Conservation (phyloP, 306 rosid genomes). For the Oemleria cerasiformis region DNA sequence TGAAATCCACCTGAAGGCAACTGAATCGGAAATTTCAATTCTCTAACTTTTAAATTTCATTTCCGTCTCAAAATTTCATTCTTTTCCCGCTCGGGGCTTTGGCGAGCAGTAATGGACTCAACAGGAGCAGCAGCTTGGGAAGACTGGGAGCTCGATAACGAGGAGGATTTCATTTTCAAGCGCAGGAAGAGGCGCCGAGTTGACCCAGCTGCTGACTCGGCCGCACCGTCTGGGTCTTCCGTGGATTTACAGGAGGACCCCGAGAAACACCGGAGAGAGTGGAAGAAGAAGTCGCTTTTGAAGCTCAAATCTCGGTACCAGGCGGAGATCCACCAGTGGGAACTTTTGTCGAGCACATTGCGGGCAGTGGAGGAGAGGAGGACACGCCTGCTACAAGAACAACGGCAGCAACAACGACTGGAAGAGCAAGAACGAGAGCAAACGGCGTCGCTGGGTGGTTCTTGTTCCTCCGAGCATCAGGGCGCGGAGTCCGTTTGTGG, state of each 20-base stretch:
- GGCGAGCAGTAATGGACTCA: slow-evolving; percentile 29
- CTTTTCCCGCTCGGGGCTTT: slow-evolving; percentile 14
- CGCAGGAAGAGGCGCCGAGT: slow-evolving; percentile 48
- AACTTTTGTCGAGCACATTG: slow-evolving; percentile 49
- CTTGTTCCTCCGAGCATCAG: slow-evolving; percentile 8
- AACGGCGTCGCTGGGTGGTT: slow-evolving; percentile 27
- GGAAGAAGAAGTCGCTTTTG: slow-evolving; percentile 50
- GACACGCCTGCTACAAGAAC: slow-evolving; percentile 7
- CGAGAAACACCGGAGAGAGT: slow-evolving; percentile 38
- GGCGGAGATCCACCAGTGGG: slow-evolving; percentile 64
- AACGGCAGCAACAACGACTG: neutral
- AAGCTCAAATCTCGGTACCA: slow-evolving; percentile 52
- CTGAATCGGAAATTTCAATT: neutral
- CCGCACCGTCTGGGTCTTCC: neutral
- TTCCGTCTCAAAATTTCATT: slow-evolving; percentile 14
- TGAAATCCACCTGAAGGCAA: neutral
- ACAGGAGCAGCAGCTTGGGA: slow-evolving; percentile 25
- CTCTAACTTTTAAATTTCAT: neutral
- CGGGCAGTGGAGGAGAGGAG: slow-evolving; percentile 42
- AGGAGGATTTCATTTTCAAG: slow-evolving; percentile 76
- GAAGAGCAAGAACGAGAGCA: slow-evolving; percentile 22
- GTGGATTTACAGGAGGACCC: slow-evolving; percentile 27
- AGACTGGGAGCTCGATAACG: slow-evolving; percentile 67
- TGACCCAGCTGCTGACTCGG: slow-evolving; percentile 16
- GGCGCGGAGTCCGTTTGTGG: slow-evolving; percentile 31